Percentiles rank a stretch among this genome's conserved stretches.
Conservation (phyloP, 345 rosid genomes). For the Bretschneidera sinensis region DNA sequence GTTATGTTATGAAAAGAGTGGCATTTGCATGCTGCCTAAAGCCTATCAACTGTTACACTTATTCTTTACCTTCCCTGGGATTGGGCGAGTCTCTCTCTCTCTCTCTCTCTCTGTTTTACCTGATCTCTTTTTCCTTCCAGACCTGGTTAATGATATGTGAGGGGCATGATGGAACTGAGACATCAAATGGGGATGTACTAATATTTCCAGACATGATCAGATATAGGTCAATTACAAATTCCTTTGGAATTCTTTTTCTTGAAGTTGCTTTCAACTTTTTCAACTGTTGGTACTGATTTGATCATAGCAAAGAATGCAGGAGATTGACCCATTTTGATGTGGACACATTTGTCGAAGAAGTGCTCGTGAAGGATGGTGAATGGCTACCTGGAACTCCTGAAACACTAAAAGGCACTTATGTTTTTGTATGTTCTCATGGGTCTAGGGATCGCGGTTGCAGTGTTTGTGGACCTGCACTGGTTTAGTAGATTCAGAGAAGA, state of each 20-base stretch:
- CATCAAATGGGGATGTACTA: constrained; percentile 94
- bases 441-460: constrained; percentile 90
- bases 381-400: constrained; percentile 96
- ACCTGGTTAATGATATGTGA: constrained; percentile 89
- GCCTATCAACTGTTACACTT: not conserved
- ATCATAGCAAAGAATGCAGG: constrained; percentile 50
- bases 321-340: constrained; percentile 98
- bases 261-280: too few species aligned
- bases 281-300: constrained; percentile 12
- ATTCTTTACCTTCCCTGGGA: not conserved
- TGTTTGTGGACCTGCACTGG: constrained; percentile 83
- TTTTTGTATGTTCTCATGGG: constrained; percentile 93
- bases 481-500: constrained; percentile 85
- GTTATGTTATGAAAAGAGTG: not conserved
- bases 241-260: constrained; percentile 9
- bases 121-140: constrained; percentile 26
- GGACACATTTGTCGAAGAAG: constrained; percentile 96
- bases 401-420: constrained; percentile 63
- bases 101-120: not conserved
- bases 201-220: constrained; percentile 97
- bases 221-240: constrained; percentile 58
- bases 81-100: not conserved
- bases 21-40: not conserved
- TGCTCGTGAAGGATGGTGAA: constrained; percentile 89
- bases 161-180: constrained; percentile 97